Evolutionary conservation across 2,329 filamentous ascomycete species (phyloP).

Genomic region (Fusarium caatingaense): DNA sequence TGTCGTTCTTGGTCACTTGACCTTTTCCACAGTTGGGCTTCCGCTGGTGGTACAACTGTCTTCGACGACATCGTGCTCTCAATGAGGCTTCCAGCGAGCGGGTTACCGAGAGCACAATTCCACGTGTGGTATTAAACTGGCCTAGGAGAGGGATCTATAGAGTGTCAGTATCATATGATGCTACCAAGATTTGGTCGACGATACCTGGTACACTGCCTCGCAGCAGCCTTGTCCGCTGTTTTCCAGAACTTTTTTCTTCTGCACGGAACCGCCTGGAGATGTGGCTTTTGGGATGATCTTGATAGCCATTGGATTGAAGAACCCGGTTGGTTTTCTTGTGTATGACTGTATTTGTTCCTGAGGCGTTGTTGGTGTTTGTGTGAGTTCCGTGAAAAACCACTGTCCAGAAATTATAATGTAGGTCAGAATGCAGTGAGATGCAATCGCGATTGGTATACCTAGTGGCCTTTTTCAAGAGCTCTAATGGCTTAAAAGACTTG

Average conservation of each 20-base stretch:
- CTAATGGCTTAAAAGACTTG: background rate
- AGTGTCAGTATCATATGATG: background rate
- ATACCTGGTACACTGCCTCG: slow-evolving; percentile 16
- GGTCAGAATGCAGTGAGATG: background rate
- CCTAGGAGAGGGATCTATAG: background rate
- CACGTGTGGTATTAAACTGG: background rate
- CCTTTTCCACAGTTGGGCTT: slow-evolving; percentile 4
- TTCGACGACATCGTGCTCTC: slow-evolving; percentile 2
- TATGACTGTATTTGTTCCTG: background rate
- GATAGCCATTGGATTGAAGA: slow-evolving; percentile 1
- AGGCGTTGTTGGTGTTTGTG: slow-evolving; percentile 4
- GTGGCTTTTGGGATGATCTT: slow-evolving; percentile 1
- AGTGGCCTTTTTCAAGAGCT: background rate
- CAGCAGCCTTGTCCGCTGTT: slow-evolving; percentile 11
- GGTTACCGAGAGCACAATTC: background rate
- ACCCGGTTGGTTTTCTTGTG: background rate
- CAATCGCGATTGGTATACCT: background rate
- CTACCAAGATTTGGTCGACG: background rate
- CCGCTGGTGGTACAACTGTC: slow-evolving; percentile 5
- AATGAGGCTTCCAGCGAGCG: background rate
- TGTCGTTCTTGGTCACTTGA: slow-evolving; percentile 17
- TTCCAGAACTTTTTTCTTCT: background rate
- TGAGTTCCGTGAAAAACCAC: slow-evolving; percentile 1
- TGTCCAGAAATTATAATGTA: background rate
- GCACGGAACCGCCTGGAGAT: background rate